A percentile compares a stretch with the other conserved stretches of the same genome.
Conservation (phyloP, 768 basidiomycete species). For the Amylocystis lapponica region DNA sequence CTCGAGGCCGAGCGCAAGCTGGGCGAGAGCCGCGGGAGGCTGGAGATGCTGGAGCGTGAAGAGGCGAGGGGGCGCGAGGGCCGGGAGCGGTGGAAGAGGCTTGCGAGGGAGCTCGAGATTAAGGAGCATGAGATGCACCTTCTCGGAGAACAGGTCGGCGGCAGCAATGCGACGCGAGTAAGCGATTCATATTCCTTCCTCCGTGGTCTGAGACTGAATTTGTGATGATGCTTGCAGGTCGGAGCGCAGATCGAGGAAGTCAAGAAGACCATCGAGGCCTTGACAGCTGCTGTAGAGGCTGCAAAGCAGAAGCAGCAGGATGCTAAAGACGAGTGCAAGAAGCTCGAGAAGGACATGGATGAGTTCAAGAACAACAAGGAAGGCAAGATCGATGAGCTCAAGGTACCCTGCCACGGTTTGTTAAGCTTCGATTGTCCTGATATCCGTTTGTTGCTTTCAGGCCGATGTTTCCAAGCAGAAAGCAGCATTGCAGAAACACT, state of each 20-base stretch:
- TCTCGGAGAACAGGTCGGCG: conserved; percentile 77
- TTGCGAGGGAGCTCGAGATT: conserved; percentile 73
- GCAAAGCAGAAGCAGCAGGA: conserved; percentile 74
- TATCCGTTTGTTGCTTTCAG: conserved; percentile 30
- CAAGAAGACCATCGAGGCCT: conserved; percentile 55
- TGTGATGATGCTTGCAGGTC: conserved; percentile 44
- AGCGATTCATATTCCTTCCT: neutral
- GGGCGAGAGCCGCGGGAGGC: conserved; percentile 37
- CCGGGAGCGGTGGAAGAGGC: conserved; percentile 55
- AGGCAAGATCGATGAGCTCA: conserved; percentile 90
- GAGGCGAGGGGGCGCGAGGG: conserved; percentile 45
- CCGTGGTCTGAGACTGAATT: neutral
- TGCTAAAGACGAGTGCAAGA: conserved; percentile 74
- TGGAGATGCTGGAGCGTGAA: conserved; percentile 50
- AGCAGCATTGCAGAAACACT: conserved; percentile 72
- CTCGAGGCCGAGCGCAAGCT: conserved; percentile 60
- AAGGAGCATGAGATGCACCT: conserved; percentile 83
- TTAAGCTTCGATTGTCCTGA: neutral
- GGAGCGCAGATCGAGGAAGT: conserved; percentile 72
- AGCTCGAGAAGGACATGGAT: conserved; percentile 93
- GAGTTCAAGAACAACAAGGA: conserved; percentile 99
- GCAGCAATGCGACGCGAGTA: conserved; percentile 87
- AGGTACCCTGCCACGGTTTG: conserved; percentile 39
- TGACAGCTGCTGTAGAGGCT: conserved; percentile 50
- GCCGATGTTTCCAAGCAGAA: conserved; percentile 78